phyloP scores from a whole-genome alignment of 257 asterid species.

The Ligustrum vulgare region DNA sequence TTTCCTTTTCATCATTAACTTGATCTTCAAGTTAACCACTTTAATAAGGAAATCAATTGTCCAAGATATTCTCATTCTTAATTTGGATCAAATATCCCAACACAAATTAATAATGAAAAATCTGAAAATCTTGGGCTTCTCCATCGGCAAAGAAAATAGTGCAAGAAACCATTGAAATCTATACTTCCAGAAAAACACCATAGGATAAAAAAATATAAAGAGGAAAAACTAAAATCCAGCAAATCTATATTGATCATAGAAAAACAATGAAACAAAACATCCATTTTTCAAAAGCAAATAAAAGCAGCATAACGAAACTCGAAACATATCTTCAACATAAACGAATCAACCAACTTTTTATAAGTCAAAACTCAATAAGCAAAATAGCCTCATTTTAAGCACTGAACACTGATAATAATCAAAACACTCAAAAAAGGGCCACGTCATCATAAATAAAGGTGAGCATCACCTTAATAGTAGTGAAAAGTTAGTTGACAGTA shows the following conservation, averaged over 20 bases:
- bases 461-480: conserved; percentile 31
- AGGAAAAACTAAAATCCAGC: not conserved
- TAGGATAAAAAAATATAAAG: not conserved
- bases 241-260: not conserved
- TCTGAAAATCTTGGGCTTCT: not conserved
- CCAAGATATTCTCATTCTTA: no score
- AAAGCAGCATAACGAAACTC: not conserved
- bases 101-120: no score
- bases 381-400: conserved; percentile 13
- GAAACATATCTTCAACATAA: not conserved
- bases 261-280: not conserved
- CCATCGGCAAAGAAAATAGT: not conserved
- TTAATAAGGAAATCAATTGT: no score
- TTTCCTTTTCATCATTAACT: no score
- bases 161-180: not conserved
- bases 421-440: not conserved
- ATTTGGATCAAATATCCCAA: no score
- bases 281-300: not conserved
- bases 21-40: no score
- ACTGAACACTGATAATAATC: conserved; percentile 5
- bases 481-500: not conserved
- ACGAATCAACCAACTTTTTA: not conserved
- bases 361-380: not conserved
- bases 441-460: not conserved
- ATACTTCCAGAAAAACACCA: not conserved